These are phyloP conservation scores for Fragaria nilgerrensis DNA, from an alignment of 306 rosid species.

Conservation along the genomic window DNA sequence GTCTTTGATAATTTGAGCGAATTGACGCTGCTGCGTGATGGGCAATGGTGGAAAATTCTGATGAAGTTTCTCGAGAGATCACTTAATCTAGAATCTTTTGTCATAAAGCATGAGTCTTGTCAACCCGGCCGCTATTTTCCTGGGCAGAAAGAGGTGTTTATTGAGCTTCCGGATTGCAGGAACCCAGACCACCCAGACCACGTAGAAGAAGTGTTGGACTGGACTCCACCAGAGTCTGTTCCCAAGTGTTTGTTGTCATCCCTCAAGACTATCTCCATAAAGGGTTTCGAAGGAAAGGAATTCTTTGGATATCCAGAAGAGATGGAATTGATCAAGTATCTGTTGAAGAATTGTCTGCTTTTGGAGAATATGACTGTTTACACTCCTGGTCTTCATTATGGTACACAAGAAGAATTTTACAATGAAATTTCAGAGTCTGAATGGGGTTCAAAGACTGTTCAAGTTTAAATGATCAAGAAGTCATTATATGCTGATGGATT, in stretches of 20 bases:
- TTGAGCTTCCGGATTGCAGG: background rate
- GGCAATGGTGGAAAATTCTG: background rate
- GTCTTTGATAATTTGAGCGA: background rate
- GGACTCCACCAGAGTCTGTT: constrained; percentile 4
- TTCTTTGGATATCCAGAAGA: background rate
- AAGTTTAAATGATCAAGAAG: background rate
- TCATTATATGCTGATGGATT: background rate
- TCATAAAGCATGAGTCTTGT: background rate
- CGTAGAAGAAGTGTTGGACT: background rate
- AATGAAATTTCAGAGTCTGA: background rate
- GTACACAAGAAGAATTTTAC: background rate
- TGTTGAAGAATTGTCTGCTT: background rate
- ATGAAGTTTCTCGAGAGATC: background rate
- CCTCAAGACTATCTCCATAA: background rate
- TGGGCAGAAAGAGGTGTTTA: background rate
- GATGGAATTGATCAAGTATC: background rate
- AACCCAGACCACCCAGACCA: background rate
- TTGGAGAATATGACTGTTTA: background rate
- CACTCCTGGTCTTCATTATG: background rate
- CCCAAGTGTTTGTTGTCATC: background rate
- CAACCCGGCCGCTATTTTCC: background rate
- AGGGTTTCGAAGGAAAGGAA: background rate
- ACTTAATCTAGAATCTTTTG: background rate
- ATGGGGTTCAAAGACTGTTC: background rate
- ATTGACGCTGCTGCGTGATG: background rate